These are phyloP conservation scores for Gymnopilus dilepis DNA, from an alignment of 768 basidiomycete species.

Conservation along the genomic window DNA sequence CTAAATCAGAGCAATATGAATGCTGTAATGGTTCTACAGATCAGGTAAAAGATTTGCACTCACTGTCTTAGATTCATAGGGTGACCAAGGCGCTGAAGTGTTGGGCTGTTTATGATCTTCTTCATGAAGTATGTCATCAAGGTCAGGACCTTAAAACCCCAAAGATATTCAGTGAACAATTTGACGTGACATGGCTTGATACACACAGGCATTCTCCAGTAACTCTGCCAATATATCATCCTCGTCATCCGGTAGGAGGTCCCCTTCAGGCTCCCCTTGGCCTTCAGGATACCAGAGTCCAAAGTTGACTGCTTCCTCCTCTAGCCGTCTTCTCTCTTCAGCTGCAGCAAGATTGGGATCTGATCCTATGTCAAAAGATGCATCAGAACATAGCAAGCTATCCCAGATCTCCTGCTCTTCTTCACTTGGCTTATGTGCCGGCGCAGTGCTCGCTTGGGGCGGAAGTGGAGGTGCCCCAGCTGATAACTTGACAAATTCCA, in stretches of 20 bases:
- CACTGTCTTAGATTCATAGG: slow-evolving; percentile 1
- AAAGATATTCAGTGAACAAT: neutral
- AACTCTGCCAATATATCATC: neutral
- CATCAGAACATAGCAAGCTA: neutral
- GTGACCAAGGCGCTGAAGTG: neutral
- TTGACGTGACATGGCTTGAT: too few relatives aligned
- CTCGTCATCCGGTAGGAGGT: neutral
- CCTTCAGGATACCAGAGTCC: neutral
- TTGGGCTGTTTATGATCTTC: neutral
- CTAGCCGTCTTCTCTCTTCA: neutral
- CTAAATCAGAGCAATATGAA: slow-evolving; percentile 22
- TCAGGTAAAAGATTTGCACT: neutral
- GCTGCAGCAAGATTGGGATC: neutral
- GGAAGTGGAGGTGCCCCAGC: neutral
- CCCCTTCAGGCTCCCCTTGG: neutral
- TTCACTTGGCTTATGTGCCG: neutral
- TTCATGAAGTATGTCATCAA: neutral
- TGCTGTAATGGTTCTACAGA: slow-evolving; percentile 17
- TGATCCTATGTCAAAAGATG: neutral
- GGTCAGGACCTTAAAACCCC: neutral
- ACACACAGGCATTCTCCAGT: neutral
- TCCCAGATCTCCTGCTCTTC: slow-evolving; percentile 1
- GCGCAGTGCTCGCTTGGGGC: neutral
- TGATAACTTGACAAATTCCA: slow-evolving; percentile 3
- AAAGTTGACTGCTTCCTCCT: neutral